Evolutionary conservation across 2,329 filamentous ascomycete genomes (phyloP), one percentile per base, ranked within the genome.

Genomic region (Hymenoscyphus scutula): DNA sequence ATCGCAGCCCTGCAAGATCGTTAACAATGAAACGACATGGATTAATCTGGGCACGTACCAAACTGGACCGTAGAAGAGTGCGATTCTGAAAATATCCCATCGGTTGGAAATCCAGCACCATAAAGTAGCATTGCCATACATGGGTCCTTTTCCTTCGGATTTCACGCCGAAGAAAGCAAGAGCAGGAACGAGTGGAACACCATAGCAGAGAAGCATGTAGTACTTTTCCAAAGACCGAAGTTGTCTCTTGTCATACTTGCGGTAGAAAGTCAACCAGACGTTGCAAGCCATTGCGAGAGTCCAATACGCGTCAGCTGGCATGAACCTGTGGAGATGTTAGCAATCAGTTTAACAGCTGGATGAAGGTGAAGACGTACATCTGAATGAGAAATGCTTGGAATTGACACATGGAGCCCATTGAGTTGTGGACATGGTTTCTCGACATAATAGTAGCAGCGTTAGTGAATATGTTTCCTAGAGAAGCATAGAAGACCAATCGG

Each of bases 281-380:
- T 95, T 96, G 68, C 88, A 81, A 1, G 91, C 90, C 91, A 96
- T 95, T 60, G 89, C 86, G 63, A 93, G 80, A 0, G 89, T 90
- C 90, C 88, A 93, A 54, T 89, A 80, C 1, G 88, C 86, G 77
- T 92, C 89, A 5, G 89, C 89, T 1, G 87, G 87, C 81, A 91
- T 86, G 73, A 92, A 92, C 87, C 89, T 92, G 70, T 10, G 15
- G 11, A 48, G 32, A 34, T 7, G 7, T n/a, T 30, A 29, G 62
- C 48, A 62, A 48, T 23, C 8, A 55, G 15, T 19, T 30, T 23
- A 25, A 3, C n/a, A n/a, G n/a, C 25, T 13, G 6, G 41, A 23
- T 23, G 34, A 19, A 5, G 32, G 15, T 34, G 17, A 51, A 27
- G 3, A 74, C 87, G 70, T 76, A 93, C 91, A 91, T 92, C 74